A percentile compares a stretch with the other conserved stretches of the same genome.
Conservation (phyloP, 2,329 filamentous ascomycete genomes). For the Cladosporium sp. region DNA sequence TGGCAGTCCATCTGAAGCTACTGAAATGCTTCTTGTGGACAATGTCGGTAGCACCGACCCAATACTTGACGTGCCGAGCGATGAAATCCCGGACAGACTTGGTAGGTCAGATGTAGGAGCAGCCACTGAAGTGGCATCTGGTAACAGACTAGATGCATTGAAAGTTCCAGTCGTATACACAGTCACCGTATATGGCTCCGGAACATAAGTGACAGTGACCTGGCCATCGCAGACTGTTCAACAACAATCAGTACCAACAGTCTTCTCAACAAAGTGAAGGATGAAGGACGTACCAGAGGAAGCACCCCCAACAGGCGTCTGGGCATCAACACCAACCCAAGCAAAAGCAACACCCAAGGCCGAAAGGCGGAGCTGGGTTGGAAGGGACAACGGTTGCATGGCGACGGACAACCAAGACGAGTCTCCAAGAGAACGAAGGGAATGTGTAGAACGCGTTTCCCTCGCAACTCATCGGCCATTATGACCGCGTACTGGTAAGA, state of each 20-base stretch:
- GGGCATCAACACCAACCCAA: background rate
- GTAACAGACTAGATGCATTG: background rate
- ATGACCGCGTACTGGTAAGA: constrained; percentile 28
- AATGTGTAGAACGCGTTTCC: constrained; percentile 28
- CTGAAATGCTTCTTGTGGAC: background rate
- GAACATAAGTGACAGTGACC: constrained; percentile 3
- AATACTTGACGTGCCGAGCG: background rate
- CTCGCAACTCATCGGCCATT: constrained; percentile 30
- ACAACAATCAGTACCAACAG: background rate
- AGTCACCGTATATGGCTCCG: constrained; percentile 12
- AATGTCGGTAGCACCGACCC: background rate
- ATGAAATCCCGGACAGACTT: background rate
- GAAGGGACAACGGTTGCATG: constrained; percentile 11
- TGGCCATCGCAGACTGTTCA: constrained; percentile 4
- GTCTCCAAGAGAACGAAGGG: constrained; percentile 16
- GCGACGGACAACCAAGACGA: constrained; percentile 3
- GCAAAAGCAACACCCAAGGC: background rate
- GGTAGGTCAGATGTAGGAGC: background rate
- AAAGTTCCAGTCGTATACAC: constrained; percentile 9
- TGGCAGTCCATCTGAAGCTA: background rate
- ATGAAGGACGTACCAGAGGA: background rate
- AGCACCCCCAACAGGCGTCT: background rate
- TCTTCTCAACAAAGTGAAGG: background rate
- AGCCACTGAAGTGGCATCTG: background rate
- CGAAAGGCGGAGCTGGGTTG: background rate